Conservation (phyloP, 2,329 filamentous ascomycete species). For the Penicillium glabrum region DNA sequence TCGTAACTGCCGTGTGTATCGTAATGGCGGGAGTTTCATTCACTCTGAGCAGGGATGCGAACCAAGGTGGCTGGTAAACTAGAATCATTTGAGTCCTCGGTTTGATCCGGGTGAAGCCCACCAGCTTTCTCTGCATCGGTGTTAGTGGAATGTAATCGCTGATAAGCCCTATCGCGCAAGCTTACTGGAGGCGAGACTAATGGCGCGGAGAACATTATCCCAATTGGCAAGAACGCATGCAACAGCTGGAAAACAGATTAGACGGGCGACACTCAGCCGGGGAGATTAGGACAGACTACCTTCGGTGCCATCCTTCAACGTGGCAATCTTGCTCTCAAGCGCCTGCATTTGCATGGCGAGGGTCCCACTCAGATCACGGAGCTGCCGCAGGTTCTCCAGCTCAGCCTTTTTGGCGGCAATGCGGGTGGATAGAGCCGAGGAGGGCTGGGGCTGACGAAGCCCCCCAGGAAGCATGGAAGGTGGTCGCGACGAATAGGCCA, state of each 20-base stretch:
- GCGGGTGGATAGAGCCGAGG: constrained; percentile 58
- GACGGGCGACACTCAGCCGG: background rate
- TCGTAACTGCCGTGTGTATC: background rate
- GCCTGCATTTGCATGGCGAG: constrained; percentile 64
- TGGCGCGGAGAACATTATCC: constrained; percentile 64
- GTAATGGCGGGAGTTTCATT: constrained; percentile 13
- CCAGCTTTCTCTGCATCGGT: constrained; percentile 28
- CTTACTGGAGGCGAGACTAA: constrained; percentile 65
- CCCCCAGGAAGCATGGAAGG: constrained; percentile 33
- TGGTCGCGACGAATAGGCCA: constrained; percentile 39
- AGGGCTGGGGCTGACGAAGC: constrained; percentile 45
- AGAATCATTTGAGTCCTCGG: constrained; percentile 68
- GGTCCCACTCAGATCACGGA: constrained; percentile 62
- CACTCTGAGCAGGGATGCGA: constrained; percentile 37
- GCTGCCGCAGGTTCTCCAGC: constrained; percentile 60
- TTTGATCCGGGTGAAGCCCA: constrained; percentile 14
- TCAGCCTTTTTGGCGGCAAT: constrained; percentile 65
- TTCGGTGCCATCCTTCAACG: constrained; percentile 63
- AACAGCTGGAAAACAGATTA: constrained; percentile 48
- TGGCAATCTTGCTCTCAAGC: constrained; percentile 61
- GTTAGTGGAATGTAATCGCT: background rate
- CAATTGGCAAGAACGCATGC: constrained; percentile 67
- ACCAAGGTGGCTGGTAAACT: constrained; percentile 43
- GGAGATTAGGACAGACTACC: constrained; percentile 34
- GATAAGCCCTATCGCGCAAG: constrained; percentile 19